Conservation (phyloP, 164 flowering plant species). For the Tinospora cordifolia region DNA sequence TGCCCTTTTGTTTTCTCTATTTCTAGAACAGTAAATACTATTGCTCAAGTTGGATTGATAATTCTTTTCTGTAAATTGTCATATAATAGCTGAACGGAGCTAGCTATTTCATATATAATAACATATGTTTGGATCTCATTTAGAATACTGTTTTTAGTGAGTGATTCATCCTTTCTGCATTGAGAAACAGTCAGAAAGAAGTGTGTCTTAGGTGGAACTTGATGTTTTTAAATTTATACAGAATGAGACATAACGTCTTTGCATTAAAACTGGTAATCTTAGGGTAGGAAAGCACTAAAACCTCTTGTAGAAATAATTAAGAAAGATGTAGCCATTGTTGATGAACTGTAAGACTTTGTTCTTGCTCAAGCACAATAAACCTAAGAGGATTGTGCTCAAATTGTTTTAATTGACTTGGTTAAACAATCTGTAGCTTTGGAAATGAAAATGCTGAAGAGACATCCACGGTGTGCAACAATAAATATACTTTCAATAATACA, state of each 20-base stretch:
- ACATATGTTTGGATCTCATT: neutral
- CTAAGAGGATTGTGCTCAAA: too few species aligned
- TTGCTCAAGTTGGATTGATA: neutral
- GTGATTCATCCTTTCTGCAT: neutral
- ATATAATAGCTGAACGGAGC: neutral
- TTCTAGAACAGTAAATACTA: neutral
- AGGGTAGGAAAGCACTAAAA: neutral
- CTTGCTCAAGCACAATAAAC: too few species aligned
- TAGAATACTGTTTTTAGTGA: neutral
- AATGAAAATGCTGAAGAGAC: too few species aligned
- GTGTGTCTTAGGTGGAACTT: neutral
- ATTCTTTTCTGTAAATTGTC: neutral
- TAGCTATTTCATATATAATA: neutral
- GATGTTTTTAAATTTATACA: neutral
- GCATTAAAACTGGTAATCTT: neutral
- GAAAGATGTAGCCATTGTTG: neutral
- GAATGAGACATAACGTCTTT: neutral
- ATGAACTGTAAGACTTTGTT: too few species aligned
- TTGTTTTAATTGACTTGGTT: too few species aligned
- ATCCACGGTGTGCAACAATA: too few species aligned
- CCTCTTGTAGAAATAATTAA: neutral
- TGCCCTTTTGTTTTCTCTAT: neutral
- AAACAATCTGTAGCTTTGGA: too few species aligned
- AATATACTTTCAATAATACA: too few species aligned
- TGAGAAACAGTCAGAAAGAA: neutral